Conservation (phyloP, 345 rosid genomes). For the Citrus cavaleriei region DNA sequence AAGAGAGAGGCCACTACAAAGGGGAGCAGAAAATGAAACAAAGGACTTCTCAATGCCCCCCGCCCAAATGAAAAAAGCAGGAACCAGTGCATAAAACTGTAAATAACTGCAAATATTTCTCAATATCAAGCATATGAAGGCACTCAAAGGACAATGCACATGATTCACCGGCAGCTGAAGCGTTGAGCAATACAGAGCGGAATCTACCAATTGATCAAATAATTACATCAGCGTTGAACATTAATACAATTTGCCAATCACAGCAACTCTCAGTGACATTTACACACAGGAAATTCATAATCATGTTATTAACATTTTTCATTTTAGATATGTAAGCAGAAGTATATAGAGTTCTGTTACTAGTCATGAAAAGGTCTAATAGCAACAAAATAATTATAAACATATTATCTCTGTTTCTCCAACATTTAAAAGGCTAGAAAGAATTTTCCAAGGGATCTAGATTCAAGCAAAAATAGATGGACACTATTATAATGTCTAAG, state of each 20-base stretch:
- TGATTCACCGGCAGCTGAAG: background rate
- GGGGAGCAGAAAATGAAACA: background rate
- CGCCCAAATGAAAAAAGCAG: background rate
- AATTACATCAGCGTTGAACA: background rate
- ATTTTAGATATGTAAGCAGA: background rate
- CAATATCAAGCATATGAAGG: background rate
- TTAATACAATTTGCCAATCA: background rate
- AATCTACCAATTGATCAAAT: background rate
- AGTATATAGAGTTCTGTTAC: background rate
- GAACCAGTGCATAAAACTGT: background rate
- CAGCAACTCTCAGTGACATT: background rate
- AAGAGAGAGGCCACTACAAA: background rate
- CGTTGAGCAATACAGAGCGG: background rate
- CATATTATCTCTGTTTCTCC: background rate
- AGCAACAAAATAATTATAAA: background rate
- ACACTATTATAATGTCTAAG: background rate
- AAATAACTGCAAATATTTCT: background rate
- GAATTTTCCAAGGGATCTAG: background rate
- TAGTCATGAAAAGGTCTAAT: background rate
- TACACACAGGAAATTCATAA: background rate
- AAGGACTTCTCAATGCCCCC: background rate
- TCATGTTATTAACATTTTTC: background rate
- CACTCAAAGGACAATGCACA: background rate
- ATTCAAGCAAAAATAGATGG: background rate
- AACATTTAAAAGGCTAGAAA: background rate